Conservation (phyloP, 1,284 basidiomycete genomes). For the Ceratobasidium sp. region DNA sequence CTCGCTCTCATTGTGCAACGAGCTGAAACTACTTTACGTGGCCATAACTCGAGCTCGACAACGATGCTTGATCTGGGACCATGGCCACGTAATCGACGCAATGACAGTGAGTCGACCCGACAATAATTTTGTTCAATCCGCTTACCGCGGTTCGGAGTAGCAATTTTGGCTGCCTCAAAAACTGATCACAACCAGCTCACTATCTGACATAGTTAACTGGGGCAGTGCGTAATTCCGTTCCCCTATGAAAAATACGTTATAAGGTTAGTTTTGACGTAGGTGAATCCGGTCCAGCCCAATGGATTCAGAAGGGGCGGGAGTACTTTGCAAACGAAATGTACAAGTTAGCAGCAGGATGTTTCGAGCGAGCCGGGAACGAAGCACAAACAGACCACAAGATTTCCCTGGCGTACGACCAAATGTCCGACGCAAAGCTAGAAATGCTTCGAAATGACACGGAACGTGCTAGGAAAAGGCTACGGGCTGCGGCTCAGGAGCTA, state of each 20-base stretch:
- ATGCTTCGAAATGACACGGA: conserved; percentile 14
- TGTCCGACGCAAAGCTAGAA: conserved; percentile 14
- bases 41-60: conserved; percentile 46
- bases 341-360: conserved; percentile 9
- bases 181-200: not conserved
- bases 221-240: conserved; percentile 6
- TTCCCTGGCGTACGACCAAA: conserved; percentile 15
- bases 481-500: not conserved
- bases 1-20: conserved; percentile 27
- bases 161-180: conserved; percentile 8
- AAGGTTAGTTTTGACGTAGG: not conserved
- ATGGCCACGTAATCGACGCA: not conserved
- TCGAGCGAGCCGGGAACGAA: not conserved
- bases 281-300: not conserved
- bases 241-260: not conserved
- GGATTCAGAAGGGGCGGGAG: conserved; percentile 25
- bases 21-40: conserved; percentile 67
- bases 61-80: conserved; percentile 46
- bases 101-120: conserved; percentile 33
- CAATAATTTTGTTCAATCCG: not conserved
- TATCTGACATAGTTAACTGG: not conserved
- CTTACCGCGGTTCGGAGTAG: not conserved
- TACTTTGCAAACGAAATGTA: conserved; percentile 37
- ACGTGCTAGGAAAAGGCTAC: not conserved
- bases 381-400: not conserved